These are phyloP conservation scores for Aquilaria malaccensis DNA, from an alignment of 345 rosid species.

Conservation along the genomic window DNA sequence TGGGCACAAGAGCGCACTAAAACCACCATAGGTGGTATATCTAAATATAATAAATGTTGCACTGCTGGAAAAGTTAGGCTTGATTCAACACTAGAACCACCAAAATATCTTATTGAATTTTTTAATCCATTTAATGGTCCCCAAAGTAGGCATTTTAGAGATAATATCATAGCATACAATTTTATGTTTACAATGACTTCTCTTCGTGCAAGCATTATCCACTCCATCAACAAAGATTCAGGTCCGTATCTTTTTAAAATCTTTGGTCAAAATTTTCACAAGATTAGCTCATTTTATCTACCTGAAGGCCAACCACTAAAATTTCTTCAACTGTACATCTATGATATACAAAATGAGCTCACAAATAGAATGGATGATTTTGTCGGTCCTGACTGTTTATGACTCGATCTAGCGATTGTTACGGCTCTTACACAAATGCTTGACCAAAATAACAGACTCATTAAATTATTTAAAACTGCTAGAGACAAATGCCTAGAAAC, in stretches of 20 bases:
- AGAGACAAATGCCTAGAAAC: neutral
- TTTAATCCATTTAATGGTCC: neutral
- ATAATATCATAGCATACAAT: neutral
- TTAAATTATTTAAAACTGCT: too few relatives aligned
- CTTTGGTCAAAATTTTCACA: neutral
- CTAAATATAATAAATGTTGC: too few relatives aligned
- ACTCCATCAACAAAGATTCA: neutral
- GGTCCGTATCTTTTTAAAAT: neutral
- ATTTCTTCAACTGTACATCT: neutral
- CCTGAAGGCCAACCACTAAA: neutral
- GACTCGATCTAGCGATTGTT: neutral
- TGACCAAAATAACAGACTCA: too few relatives aligned
- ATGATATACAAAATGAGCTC: neutral
- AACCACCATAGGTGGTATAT: too few relatives aligned
- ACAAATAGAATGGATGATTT: neutral
- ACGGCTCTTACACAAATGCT: neutral
- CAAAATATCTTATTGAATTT: neutral
- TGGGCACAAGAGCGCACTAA: too few relatives aligned
- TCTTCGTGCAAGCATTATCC: neutral
- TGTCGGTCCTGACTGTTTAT: neutral
- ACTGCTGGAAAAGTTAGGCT: too few relatives aligned
- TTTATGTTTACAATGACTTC: neutral
- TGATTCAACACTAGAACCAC: too few relatives aligned
- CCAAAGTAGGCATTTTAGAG: neutral
- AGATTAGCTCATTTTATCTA: neutral